Base-by-base conservation (phyloP, 805 yeast species). In the Ogataea salicorniae region DNA sequence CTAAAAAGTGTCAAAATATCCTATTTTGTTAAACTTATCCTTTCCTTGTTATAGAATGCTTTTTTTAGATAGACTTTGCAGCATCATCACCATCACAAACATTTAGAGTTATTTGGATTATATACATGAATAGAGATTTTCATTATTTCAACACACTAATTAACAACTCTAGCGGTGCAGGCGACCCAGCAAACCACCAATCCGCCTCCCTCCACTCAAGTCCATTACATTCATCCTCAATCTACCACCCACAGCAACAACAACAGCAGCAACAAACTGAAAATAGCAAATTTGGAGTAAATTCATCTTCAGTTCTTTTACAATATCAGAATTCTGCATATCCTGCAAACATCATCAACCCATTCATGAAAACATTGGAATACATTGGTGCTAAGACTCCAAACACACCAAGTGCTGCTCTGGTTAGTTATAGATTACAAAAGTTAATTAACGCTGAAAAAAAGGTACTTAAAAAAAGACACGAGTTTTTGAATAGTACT, bases 381-480 rank as follows among this genome's bases (percentile, higher is more conserved):
- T 48, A 47, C 16, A 29, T 58, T 11, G 63, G 64, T 13, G 60
- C 57, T 6, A 58, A 57, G 42, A 55, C 57, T 26, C 64, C 64
- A 39, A 53, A 55, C 34, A 48, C 48, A 6, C 59, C 63, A 6
- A 54, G 60, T 41, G 61, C 65, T 20, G 56, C 60, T 7, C 51
- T 68, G 2, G 60, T 74, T n/a, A 59, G 65, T 38, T 62, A 53
- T 43, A 65, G 64, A 43, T 43, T 74, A 34, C 53, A 59, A 34
- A 74, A 67, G 50, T 53, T 73, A 41, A 64, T 74, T 44, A 72
- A 68, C 51, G 47, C 58, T 8, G 74, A 76, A 52, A 68, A 67
- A 45, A 75, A 68, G 45, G 58, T 63, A 5, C 55, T 69, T 44
- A 59, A 54, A 35, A 62, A 67, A 41, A 68, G 73, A 47, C 62